Conservation (phyloP, 2,329 filamentous ascomycete genomes). For the Cadophora sp. region DNA sequence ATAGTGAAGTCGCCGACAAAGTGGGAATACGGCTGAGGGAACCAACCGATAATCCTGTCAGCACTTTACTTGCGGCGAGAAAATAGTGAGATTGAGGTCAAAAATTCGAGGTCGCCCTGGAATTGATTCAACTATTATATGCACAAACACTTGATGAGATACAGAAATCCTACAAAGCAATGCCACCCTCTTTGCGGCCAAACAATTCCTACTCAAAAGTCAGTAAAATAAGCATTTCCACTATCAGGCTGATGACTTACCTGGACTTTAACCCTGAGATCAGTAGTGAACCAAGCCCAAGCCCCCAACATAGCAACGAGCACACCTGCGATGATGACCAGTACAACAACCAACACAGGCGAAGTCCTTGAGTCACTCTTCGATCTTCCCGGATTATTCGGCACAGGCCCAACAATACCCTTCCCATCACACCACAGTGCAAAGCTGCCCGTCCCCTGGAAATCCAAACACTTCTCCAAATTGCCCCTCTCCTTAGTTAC, state of each 20-base stretch:
- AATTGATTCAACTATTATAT: no score
- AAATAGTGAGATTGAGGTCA: no score
- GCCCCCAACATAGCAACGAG: background rate
- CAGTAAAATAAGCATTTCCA: background rate
- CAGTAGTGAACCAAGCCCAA: constrained; percentile 9
- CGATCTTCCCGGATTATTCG: background rate
- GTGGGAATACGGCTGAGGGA: no score
- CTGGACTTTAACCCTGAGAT: background rate
- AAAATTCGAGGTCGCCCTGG: no score
- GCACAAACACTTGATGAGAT: background rate
- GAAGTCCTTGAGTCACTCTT: background rate
- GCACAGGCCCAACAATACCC: background rate
- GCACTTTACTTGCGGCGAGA: no score
- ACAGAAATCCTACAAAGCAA: background rate
- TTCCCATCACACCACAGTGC: constrained; percentile 26
- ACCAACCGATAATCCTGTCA: no score
- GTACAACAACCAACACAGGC: background rate
- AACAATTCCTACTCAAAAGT: constrained; percentile 6
- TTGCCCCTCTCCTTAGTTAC: background rate
- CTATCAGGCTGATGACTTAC: background rate
- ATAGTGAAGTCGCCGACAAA: no score
- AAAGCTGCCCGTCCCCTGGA: constrained; percentile 19
- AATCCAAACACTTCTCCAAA: constrained; percentile 19
- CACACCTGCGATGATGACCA: background rate
- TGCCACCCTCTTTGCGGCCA: background rate